phyloP scores from a whole-genome alignment of 371 early-diverging fungal species.

The Lichtheimia hyalospora region DNA sequence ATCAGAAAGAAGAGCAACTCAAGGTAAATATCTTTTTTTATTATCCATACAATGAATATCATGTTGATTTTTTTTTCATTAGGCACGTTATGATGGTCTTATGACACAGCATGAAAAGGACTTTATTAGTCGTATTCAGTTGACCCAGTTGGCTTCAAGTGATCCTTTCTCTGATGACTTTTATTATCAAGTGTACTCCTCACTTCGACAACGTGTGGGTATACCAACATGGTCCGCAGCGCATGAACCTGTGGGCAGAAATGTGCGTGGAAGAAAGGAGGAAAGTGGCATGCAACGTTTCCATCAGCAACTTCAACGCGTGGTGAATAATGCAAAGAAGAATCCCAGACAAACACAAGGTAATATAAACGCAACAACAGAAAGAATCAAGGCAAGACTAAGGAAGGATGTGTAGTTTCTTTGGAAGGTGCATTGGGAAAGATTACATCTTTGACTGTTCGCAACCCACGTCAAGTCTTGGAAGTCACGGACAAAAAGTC shows the following conservation, averaged over 20 bases:
- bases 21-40: constrained; percentile 23
- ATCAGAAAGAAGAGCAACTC: constrained; percentile 37
- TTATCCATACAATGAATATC: background rate
- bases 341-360: constrained; percentile 78
- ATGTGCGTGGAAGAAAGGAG: constrained; percentile 42
- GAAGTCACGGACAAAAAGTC: constrained; percentile 57
- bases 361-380: constrained; percentile 7
- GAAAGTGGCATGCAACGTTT: constrained; percentile 70
- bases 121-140: constrained; percentile 86
- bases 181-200: constrained; percentile 89
- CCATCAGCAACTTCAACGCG: constrained; percentile 91
- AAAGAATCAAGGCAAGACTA: background rate
- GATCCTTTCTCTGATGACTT: constrained; percentile 92
- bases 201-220: constrained; percentile 65
- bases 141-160: constrained; percentile 88
- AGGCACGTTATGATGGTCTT: constrained; percentile 80
- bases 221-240: constrained; percentile 40
- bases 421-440: constrained; percentile 95
- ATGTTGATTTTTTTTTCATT: background rate
- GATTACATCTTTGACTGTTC: constrained; percentile 83
- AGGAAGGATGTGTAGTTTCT: constrained; percentile 54
- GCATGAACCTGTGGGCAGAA: constrained; percentile 12
- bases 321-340: constrained; percentile 88
- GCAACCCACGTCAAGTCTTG: constrained; percentile 86
- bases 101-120: constrained; percentile 96